Conservation (phyloP, 1,284 basidiomycete genomes). For the Microbotryum scabiosae region DNA sequence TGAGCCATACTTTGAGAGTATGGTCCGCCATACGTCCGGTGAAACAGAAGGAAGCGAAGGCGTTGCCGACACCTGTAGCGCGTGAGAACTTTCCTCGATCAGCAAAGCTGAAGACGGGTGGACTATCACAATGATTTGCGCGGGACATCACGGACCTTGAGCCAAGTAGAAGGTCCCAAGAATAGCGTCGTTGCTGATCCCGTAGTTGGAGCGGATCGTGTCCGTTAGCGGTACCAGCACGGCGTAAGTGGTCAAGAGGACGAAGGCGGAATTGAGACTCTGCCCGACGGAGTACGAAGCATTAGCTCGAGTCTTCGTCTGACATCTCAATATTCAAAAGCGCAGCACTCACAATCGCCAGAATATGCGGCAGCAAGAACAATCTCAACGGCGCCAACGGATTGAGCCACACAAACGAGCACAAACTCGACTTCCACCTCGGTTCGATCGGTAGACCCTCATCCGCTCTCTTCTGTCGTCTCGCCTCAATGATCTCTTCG, state of each 20-base stretch:
- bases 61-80: slow-evolving; percentile 51
- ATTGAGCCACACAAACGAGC: slow-evolving; percentile 49
- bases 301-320: too few relatives aligned
- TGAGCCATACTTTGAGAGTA: slow-evolving; percentile 46
- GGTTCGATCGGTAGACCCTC: background rate
- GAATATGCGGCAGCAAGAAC: slow-evolving; percentile 53
- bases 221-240: slow-evolving; percentile 29
- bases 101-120: too few relatives aligned
- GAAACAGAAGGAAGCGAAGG: slow-evolving; percentile 48
- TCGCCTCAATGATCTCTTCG: slow-evolving; percentile 40
- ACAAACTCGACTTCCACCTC: slow-evolving; percentile 34
- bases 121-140: too few relatives aligned
- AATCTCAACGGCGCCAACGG: slow-evolving; percentile 51
- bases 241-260: slow-evolving; percentile 19
- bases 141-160: slow-evolving; percentile 20
- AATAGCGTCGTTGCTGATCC: slow-evolving; percentile 52
- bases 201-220: slow-evolving; percentile 47
- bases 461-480: slow-evolving; percentile 32
- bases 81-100: background rate
- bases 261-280: slow-evolving; percentile 25
- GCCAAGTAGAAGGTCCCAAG: slow-evolving; percentile 56
- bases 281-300: slow-evolving; percentile 1
- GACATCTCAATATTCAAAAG: slow-evolving; percentile 13
- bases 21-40: slow-evolving; percentile 50
- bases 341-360: slow-evolving; percentile 47